Percentiles rank a stretch among this genome's conserved stretches.
These are phyloP conservation scores for Aureobasidium vineae DNA, from an alignment of 2,329 filamentous ascomycete species.

Conservation along the genomic window DNA sequence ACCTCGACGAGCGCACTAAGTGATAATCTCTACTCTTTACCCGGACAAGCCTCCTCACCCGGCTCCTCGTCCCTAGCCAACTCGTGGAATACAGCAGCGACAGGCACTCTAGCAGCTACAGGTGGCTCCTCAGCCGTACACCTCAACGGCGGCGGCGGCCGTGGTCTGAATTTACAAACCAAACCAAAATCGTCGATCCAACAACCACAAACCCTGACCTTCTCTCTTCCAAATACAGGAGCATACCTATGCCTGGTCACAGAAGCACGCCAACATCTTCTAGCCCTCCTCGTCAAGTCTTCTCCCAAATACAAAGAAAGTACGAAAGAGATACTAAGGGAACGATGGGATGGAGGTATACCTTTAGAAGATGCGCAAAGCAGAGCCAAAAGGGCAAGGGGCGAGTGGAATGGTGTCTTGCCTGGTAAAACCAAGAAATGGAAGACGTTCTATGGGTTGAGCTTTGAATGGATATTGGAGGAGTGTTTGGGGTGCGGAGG, in stretches of 20 bases:
- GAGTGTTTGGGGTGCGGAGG: slow-evolving; percentile 69
- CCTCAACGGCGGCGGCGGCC: slow-evolving; percentile 58
- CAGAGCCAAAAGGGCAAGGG: slow-evolving; percentile 52
- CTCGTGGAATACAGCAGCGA: slow-evolving; percentile 63
- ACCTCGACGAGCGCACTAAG: slow-evolving; percentile 49
- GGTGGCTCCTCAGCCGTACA: slow-evolving; percentile 66
- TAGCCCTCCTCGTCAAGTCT: slow-evolving; percentile 56
- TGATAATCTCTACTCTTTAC: slow-evolving; percentile 43
- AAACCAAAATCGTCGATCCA: neutral
- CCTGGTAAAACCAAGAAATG: slow-evolving; percentile 66
- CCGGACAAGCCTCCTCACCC: slow-evolving; percentile 39
- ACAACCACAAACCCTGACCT: slow-evolving; percentile 42
- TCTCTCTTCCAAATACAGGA: slow-evolving; percentile 67
- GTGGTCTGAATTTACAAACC: slow-evolving; percentile 32
- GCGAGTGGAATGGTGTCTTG: slow-evolving; percentile 57
- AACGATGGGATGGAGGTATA: slow-evolving; percentile 70
- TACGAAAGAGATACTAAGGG: slow-evolving; percentile 60
- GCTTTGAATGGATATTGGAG: slow-evolving; percentile 69
- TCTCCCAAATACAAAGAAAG: slow-evolving; percentile 60
- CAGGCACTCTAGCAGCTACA: slow-evolving; percentile 66
- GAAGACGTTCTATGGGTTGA: slow-evolving; percentile 66
- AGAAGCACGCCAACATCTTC: slow-evolving; percentile 60
- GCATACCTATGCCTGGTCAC: slow-evolving; percentile 64
- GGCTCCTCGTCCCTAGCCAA: slow-evolving; percentile 42
- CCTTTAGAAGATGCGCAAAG: slow-evolving; percentile 47